Percentiles rank a stretch among this genome's conserved stretches.
These are phyloP conservation scores for Malus hybrid DNA, from an alignment of 331 rosid species.

Conservation along the genomic window DNA sequence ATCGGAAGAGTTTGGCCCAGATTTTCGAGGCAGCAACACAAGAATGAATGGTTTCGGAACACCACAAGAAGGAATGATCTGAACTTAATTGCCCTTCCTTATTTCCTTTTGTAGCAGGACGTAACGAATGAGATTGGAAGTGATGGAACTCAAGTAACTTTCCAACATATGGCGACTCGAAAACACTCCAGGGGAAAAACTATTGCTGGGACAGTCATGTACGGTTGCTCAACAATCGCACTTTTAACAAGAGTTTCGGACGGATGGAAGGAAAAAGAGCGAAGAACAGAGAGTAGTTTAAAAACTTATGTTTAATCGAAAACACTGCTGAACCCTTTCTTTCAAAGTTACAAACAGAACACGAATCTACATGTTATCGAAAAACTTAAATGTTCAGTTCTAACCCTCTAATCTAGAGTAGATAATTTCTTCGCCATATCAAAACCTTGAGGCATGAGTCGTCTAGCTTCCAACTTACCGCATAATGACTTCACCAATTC, in stretches of 20 bases:
- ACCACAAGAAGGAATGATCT: background rate
- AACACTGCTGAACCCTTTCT: background rate
- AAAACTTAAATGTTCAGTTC: conserved; percentile 8
- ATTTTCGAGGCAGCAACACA: background rate
- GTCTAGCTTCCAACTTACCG: conserved; percentile 54
- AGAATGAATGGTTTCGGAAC: too few relatives aligned
- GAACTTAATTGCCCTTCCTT: background rate
- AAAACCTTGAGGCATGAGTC: conserved; percentile 52
- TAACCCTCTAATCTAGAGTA: conserved; percentile 9
- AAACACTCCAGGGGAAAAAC: too few relatives aligned
- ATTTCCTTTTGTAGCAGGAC: background rate
- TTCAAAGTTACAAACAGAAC: background rate
- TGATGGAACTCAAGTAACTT: too few relatives aligned
- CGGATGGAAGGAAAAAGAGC: too few relatives aligned
- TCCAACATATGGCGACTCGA: too few relatives aligned
- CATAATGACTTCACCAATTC: conserved; percentile 31
- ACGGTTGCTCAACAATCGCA: too few relatives aligned
- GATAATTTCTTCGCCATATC: conserved; percentile 32
- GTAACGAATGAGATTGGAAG: background rate
- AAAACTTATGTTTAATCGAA: background rate
- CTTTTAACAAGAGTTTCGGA: too few relatives aligned
- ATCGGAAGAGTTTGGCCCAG: background rate
- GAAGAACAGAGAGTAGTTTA: too few relatives aligned
- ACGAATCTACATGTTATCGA: conserved; percentile 2
- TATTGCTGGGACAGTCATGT: too few relatives aligned